Base-by-base conservation (phyloP, 352 stramenopile species). In the Pseudoperonospora humuli region DNA sequence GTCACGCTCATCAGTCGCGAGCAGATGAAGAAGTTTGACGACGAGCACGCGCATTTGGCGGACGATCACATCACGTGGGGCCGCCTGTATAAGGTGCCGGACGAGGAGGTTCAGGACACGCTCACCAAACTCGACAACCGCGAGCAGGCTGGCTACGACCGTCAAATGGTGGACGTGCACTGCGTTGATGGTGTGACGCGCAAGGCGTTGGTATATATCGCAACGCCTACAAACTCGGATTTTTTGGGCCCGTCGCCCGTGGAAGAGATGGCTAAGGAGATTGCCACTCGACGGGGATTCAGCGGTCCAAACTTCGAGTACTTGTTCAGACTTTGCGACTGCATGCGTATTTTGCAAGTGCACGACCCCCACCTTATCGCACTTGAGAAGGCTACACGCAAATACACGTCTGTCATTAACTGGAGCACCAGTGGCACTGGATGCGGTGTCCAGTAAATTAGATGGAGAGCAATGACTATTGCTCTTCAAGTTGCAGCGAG, bases 221-320 rank as follows among this genome's bases (percentile, higher is more conserved):
- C 80, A 14, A 86, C 77, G 38, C 73, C 79, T 4, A 66, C 75
- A n/a, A 95, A 93, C 51, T 49, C 69, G 39, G 77, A 91, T 40
- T 95, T 95, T 40, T 34, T 93, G 11, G 84, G 84, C 8, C 83
- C 84, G 4, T 64, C 62, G 9, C 34, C 74, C 3, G 43, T 91
- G 19, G 64, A 84, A 7, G 71, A 75, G 26, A 93, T 95, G 75
- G 81, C 77, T 36, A 67, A 75, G 31, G 61, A 87, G 45, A 93
- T 93, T 50, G 70, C 71, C 24, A 89, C 75, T 5, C 64, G 75
- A 11, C 65, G 55, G 18, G 81, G 81, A 18, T 66, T 67, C 48
- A 90, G 76, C 33, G 81, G 81, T 14, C 75, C 77, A 25, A 93
- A 93, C 60, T 74, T 81, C 34, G 81, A 93, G 61, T 93, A 93